phyloP scores from a whole-genome alignment of 441 rosid genomes.

The Francoa sonchifolia region DNA sequence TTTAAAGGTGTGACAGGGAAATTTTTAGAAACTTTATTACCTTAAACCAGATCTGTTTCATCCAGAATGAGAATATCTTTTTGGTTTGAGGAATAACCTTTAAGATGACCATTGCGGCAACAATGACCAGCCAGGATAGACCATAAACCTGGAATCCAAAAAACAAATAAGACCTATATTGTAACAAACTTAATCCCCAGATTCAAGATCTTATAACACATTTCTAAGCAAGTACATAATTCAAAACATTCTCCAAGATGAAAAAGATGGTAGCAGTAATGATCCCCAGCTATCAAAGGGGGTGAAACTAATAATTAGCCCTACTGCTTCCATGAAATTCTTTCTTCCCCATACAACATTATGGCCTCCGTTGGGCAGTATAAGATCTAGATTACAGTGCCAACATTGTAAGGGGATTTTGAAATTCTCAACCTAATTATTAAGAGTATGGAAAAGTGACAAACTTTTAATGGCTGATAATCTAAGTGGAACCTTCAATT shows the following conservation, averaged over 20 bases:
- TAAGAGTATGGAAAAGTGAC: too few species aligned
- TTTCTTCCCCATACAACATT: not conserved
- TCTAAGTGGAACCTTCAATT: not conserved
- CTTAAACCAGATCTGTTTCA: conserved; percentile 2
- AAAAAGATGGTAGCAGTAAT: too few species aligned
- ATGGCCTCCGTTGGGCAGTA: not conserved
- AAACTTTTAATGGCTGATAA: not conserved
- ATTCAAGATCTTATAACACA: not conserved
- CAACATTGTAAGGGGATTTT: too few species aligned
- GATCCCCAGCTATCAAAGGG: not conserved
- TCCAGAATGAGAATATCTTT: not conserved
- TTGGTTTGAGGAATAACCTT: conserved; percentile 34
- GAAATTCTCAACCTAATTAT: too few species aligned
- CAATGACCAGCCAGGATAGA: conserved; percentile 87
- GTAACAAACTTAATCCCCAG: not conserved
- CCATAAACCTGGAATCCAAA: conserved; percentile 54
- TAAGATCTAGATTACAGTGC: too few species aligned
- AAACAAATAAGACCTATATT: conserved; percentile 5
- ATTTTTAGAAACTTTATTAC: too few species aligned
- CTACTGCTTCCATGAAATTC: not conserved
- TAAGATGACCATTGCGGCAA: conserved; percentile 63
- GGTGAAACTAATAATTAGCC: not conserved
- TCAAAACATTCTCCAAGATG: too few species aligned
- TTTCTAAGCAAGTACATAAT: too few species aligned
- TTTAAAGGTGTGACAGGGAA: conserved; percentile 1